Base-by-base conservation (phyloP, 441 rosid genomes). In the Pelargonium myrrhifolium region DNA sequence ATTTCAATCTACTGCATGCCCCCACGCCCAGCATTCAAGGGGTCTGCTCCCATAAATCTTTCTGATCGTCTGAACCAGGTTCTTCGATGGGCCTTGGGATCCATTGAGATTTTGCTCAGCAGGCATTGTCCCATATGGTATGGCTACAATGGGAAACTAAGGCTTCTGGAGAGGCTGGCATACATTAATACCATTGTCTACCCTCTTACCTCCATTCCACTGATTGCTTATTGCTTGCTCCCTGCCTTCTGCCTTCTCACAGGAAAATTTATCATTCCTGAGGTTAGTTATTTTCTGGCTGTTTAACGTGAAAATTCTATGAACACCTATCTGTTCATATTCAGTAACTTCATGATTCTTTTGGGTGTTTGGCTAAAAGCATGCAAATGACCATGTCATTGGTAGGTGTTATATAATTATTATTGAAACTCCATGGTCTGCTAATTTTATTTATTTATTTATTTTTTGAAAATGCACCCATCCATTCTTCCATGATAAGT, bases 11-110 rank as follows among this genome's bases (percentile, higher is more conserved):
- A n/a, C n/a, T n/a, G n/a, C n/a, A n/a, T n/a, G n/a, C n/a, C n/a
- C n/a, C n/a, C n/a, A n/a, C n/a, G n/a, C n/a, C n/a, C n/a, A n/a
- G n/a, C n/a, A n/a, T n/a, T n/a, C 70, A 95, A 95, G 78, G 98
- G 99, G 59, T 95, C 99, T 64, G 99, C 98, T 68, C 98, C 99
- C 0, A n/a, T n/a, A n/a, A n/a, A n/a, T 69, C 97, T 95, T 60
- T 95, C 99, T 17, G 99, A 95, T 83, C 97, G 97, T 72, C 87
- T 95, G n/a, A 94, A 92, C 74, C 98, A 95, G 83, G 99, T 95
- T 74, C 95, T 95, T 17, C 86, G 98, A 18, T 92, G 99, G 99
- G 98, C 99, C 1, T 76, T 92, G 51, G 99, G 97, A 12, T 92
- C 99, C 0, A 96, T 95, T 65, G 99, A 92, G 88, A 95, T 95